Evolutionary conservation across 805 yeast genomes (phyloP), one percentile per base, ranked within the genome.

Genomic region (Suhomyces sp.): DNA sequence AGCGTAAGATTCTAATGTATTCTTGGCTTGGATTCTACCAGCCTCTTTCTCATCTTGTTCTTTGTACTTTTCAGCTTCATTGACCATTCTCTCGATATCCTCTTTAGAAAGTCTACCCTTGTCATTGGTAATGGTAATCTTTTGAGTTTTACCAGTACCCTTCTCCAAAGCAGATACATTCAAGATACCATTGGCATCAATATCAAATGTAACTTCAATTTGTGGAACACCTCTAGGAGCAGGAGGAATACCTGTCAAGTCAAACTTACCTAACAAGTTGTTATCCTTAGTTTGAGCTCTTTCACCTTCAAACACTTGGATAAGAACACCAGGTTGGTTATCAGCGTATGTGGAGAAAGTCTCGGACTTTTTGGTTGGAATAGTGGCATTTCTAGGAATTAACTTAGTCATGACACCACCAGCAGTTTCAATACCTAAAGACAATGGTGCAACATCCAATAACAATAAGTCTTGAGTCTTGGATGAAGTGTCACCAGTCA

Each of bases 401-500:
- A 88, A 78, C 58, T 90, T 86, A 50, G 96, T 88, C 97, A 88
- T 88, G 48, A 88, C 95, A 68, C 96, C 96, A 63, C 97, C 96
- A 36, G 95, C 83, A 51, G 96, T 90, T 72, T 88, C 96, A 62
- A 88, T 90, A 76, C 97, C 97, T 47, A 88, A 67, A 36, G 97
- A 88, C 60, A 88, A 79, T 55, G 97, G 95, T 55, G 90, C 87
- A 46, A 88, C 96, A 70, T 88, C 97, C 57, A 90, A 77, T 58
- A 88, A 74, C 47, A 91, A 64, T 50, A 68, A 61, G 55, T 67
- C 72, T 52, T 67, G 70, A 37, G 72, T 68, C 63, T 65, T 61
- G 18, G 66, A 56, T 16, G 69, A 44, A n/a, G 68, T 61, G 42
- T 90, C 96, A 67, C 98, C 98, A 38, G 95, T 81, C 48, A 91